Evolutionary conservation across 2,329 filamentous ascomycete species (phyloP).

Genomic region (Zymoseptoria ardabiliae): DNA sequence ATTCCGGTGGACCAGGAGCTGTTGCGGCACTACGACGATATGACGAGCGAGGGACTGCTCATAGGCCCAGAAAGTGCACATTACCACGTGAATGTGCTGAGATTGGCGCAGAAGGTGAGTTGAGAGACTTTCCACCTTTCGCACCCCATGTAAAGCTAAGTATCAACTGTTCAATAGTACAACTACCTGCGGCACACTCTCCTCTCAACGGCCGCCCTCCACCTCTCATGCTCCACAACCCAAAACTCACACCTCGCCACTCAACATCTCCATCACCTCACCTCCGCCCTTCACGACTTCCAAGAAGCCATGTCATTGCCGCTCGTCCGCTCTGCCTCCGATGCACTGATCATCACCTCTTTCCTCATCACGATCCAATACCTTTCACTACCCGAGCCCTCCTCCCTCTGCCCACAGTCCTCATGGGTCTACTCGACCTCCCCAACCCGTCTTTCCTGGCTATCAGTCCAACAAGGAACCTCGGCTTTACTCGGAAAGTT

Average conservation of each 20-base stretch:
- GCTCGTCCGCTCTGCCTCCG: conserved; percentile 6
- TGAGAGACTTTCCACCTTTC: not conserved
- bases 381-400: not conserved
- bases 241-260: conserved; percentile 1
- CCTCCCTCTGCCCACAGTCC: not conserved
- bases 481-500: conserved; percentile 6
- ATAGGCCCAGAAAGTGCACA: conserved; percentile 6
- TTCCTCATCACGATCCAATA: conserved; percentile 8
- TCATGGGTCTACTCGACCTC: conserved; percentile 6
- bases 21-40: conserved; percentile 7
- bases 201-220: conserved; percentile 7
- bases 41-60: conserved; percentile 6
- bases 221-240: conserved; percentile 2
- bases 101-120: conserved; percentile 6
- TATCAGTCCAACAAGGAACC: conserved; percentile 10
- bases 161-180: conserved; percentile 1
- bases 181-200: conserved; percentile 8
- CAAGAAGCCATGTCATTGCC: conserved; percentile 7
- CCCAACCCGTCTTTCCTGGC: conserved; percentile 7
- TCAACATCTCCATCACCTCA: conserved; percentile 5
- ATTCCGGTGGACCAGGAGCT: conserved; percentile 3
- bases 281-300: conserved; percentile 6
- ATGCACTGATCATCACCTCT: conserved; percentile 8
- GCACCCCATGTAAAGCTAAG: not conserved
- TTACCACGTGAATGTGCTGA: conserved; percentile 7